phyloP scores from a whole-genome alignment of 306 rosid genomes.

The Canavalia ensiformis region DNA sequence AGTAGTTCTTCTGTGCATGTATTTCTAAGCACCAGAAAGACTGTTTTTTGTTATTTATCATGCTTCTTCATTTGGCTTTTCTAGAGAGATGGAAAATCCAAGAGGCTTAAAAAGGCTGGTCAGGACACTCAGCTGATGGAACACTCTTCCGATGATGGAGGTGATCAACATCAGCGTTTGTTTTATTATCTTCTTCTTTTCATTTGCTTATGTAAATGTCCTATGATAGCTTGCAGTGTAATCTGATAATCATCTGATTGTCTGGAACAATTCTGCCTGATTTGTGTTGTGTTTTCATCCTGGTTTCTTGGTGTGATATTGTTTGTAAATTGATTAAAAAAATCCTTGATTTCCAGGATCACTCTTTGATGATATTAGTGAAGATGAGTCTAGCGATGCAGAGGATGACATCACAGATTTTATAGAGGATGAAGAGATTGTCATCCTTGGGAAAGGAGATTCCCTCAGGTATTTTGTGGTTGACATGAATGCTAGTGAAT shows the following conservation, averaged over 20 bases:
- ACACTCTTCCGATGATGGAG: constrained; percentile 42
- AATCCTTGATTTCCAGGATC: constrained; percentile 46
- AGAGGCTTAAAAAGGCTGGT: constrained; percentile 57
- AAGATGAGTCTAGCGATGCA: constrained; percentile 44
- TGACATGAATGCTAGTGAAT: constrained; percentile 42
- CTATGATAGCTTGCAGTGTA: background rate
- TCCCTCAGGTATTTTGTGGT: constrained; percentile 46
- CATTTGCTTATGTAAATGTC: constrained; percentile 5
- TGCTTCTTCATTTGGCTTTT: constrained; percentile 33
- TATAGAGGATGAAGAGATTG: constrained; percentile 51
- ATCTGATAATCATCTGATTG: constrained; percentile 20
- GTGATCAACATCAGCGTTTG: constrained; percentile 37
- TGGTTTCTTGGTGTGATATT: constrained; percentile 15
- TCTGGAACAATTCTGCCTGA: constrained; percentile 22
- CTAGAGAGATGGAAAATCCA: constrained; percentile 47
- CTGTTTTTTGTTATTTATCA: background rate
- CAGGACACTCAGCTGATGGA: constrained; percentile 23
- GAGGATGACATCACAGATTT: constrained; percentile 59
- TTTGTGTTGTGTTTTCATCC: background rate
- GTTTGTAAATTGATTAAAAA: constrained; percentile 30
- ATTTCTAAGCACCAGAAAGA: constrained; percentile 1
- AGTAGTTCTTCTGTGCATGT: background rate
- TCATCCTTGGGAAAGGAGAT: constrained; percentile 30
- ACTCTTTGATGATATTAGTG: constrained; percentile 40
- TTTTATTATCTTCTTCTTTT: constrained; percentile 20